Base-by-base conservation (phyloP, 768 basidiomycete species). In the Agaricus subrufescens region DNA sequence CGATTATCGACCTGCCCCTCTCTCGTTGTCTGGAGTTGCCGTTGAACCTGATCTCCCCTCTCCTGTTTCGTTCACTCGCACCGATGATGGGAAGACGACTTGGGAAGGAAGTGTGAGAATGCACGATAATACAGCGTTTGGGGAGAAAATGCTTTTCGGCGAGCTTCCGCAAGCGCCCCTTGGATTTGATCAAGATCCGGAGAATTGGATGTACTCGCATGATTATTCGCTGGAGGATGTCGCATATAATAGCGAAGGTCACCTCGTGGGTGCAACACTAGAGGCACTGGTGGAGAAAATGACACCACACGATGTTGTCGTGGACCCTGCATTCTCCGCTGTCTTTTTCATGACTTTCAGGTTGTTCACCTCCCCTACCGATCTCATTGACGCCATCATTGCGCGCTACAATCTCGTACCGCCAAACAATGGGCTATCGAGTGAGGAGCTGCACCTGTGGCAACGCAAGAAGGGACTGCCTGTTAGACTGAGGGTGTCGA, bases 331-430 rank as follows among this genome's bases (percentile, higher is more conserved):
- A 0, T 95, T 98, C 68, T 81, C 87, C 12, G 83, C 87, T 4
- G 88, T 94, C 30, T 98, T 99, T 75, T 95, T 95, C 78, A 77
- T 95, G 63, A 98, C 95, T 0, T 99, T 98, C 78, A 85, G 96
- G 30, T 73, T 98, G 54, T 98, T 97, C 72, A 84, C 89, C 2
- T 82, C 87, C 0, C 90, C 97, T 1, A 51, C 71, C 6, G 85
- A 90, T 48, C 81, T 99, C 27, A 81, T 92, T 8, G 82, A 87
- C 23, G 80, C 86, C 0, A 73, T 98, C 59, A 86, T 95, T 58
- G 70, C 77, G 39, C 88, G 97, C 19, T 98, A 93, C 69, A 89
- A 95, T 64, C 75, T 95, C 45, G 73, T 82, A 39, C 86, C 89
- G 4, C 85, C 90, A 1, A 62, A 69, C 3, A 74, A 75, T 30